Conservation (phyloP, 176 grass and related monocot species). For the Miscanthus lutarioriparius region DNA sequence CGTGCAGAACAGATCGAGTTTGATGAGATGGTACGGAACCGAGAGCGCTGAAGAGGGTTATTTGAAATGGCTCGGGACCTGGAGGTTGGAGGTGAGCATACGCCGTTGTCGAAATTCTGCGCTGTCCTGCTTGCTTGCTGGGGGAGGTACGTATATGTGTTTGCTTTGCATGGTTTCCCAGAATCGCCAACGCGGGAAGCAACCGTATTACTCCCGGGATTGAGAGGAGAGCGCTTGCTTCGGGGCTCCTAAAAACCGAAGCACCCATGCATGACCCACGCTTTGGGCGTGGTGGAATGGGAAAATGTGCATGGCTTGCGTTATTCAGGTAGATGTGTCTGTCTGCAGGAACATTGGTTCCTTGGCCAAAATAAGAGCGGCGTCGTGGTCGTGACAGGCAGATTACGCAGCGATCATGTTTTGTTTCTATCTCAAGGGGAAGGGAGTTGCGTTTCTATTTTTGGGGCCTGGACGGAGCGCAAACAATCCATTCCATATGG, state of each 20-base stretch:
- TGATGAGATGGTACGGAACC: neutral
- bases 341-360: constrained; percentile 8
- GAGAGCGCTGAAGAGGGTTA: neutral
- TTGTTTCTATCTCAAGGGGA: neutral
- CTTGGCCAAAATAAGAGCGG: neutral
- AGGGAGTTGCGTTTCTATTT: neutral
- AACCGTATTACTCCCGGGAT: neutral
- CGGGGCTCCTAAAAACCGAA: constrained; percentile 6
- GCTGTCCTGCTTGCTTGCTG: neutral
- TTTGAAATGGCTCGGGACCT: constrained; percentile 18
- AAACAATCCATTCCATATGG: neutral
- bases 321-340: neutral
- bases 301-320: neutral
- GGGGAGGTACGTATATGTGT: constrained; percentile 1
- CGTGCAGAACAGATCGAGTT: neutral
- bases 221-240: neutral
- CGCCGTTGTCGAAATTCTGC: neutral
- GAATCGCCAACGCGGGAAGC: constrained; percentile 24
- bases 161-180: neutral
- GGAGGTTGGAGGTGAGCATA: neutral
- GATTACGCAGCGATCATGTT: neutral
- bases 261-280: neutral
- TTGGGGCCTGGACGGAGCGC: neutral
- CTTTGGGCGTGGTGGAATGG: constrained; percentile 7
- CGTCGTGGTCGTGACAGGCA: neutral